Evolutionary conservation across 257 asterid genomes (phyloP).

Genomic region (Fraxinus americana): DNA sequence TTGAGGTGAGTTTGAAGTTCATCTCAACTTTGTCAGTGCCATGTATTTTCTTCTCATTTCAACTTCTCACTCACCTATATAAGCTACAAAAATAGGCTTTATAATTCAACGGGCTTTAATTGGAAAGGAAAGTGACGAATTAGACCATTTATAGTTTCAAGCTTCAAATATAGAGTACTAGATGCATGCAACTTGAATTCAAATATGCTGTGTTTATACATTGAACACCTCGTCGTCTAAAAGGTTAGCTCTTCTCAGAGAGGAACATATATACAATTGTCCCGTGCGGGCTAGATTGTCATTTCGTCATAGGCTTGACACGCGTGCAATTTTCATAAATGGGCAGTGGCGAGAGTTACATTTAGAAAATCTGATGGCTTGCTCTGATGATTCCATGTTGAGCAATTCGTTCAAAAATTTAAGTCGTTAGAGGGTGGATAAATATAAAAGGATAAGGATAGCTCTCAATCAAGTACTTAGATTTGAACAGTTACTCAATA

Average conservation of each 20-base stretch:
- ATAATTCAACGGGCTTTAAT: background rate
- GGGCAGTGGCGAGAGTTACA: background rate
- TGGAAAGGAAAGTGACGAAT: background rate
- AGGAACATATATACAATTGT: background rate
- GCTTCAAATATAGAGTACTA: background rate
- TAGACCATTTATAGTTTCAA: background rate
- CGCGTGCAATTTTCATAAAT: background rate
- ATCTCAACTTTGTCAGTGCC: background rate
- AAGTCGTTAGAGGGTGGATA: background rate
- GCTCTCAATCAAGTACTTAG: background rate
- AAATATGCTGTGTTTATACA: background rate
- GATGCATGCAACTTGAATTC: conserved; percentile 6
- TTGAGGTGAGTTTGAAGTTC: conserved; percentile 52
- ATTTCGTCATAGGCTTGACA: background rate
- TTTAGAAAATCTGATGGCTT: background rate
- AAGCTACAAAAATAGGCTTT: background rate
- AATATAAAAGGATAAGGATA: background rate
- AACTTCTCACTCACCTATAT: background rate
- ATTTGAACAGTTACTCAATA: background rate
- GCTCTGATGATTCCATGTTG: background rate
- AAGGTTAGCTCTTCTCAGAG: background rate
- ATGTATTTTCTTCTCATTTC: background rate
- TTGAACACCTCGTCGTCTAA: background rate
- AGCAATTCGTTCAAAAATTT: background rate
- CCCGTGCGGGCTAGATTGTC: too few relatives aligned